phyloP scores from a whole-genome alignment of 148 eudicot genomes.

The Cornus kousa region DNA sequence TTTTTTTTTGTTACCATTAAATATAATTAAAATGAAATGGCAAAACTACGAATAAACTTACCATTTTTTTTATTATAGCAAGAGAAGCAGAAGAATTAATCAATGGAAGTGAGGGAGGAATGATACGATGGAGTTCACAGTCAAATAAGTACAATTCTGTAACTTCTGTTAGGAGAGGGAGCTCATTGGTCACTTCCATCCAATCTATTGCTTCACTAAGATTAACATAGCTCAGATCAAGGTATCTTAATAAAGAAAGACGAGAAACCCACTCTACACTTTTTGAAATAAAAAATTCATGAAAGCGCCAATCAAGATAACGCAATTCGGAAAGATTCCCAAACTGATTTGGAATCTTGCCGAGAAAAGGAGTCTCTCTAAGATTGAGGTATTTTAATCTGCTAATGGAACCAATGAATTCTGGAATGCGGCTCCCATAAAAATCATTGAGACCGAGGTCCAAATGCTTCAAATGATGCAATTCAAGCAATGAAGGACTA shows the following conservation, averaged over 20 bases:
- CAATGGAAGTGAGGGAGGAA: conserved; percentile 4
- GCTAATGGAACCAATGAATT: background rate
- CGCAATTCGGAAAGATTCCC: conserved; percentile 11
- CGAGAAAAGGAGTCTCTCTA: background rate
- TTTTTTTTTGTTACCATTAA: too few species aligned
- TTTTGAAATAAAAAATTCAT: background rate
- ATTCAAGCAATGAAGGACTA: conserved; percentile 4
- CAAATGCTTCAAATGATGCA: conserved; percentile 13
- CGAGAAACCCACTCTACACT: conserved; percentile 17
- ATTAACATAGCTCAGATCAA: conserved; percentile 10
- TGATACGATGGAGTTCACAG: conserved; percentile 1
- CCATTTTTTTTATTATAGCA: too few species aligned
- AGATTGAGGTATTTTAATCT: conserved; percentile 2
- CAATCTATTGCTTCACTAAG: background rate
- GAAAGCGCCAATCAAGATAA: conserved; percentile 2
- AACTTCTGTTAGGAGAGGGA: conserved; percentile 18
- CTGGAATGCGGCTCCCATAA: conserved; percentile 2
- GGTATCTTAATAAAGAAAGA: conserved; percentile 10
- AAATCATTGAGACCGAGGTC: conserved; percentile 12
- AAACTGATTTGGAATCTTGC: conserved; percentile 1
- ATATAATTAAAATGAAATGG: too few species aligned
- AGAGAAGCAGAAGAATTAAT: conserved; percentile 17
- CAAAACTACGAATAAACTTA: too few species aligned
- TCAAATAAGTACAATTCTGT: conserved; percentile 13
- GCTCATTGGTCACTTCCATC: conserved; percentile 13